A percentile compares a stretch with the other conserved stretches of the same genome.
These are phyloP conservation scores for Plasmopara viticola DNA, from an alignment of 352 stramenopile species.

Conservation along the genomic window DNA sequence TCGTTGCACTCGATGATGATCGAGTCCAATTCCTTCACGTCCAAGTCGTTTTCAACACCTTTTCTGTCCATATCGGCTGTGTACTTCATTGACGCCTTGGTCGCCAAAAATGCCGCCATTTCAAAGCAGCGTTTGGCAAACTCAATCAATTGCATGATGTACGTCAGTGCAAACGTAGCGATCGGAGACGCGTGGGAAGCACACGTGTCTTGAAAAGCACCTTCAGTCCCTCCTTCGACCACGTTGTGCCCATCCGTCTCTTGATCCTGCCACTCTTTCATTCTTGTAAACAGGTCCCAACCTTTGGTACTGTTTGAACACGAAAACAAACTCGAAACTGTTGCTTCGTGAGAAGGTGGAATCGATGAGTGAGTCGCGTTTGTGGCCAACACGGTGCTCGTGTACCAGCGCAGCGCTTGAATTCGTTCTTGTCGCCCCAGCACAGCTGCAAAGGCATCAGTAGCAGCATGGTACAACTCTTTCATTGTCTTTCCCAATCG, in stretches of 20 bases:
- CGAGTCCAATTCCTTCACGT: slow-evolving; percentile 26
- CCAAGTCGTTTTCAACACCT: slow-evolving; percentile 6
- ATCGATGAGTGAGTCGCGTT: background rate
- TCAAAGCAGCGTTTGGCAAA: slow-evolving; percentile 56
- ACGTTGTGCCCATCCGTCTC: slow-evolving; percentile 4
- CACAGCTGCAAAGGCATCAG: slow-evolving; percentile 49
- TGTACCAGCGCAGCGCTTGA: slow-evolving; percentile 32
- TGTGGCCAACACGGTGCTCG: slow-evolving; percentile 5
- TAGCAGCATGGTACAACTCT: slow-evolving; percentile 57
- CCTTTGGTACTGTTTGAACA: slow-evolving; percentile 39
- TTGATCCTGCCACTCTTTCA: slow-evolving; percentile 47
- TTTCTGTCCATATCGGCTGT: slow-evolving; percentile 12
- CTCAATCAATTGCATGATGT: slow-evolving; percentile 52
- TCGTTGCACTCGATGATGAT: slow-evolving; percentile 59
- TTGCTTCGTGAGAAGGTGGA: too few relatives aligned
- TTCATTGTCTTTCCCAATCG: slow-evolving; percentile 62
- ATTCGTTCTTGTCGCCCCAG: slow-evolving; percentile 40
- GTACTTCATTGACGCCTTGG: slow-evolving; percentile 11
- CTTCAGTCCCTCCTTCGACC: slow-evolving; percentile 6
- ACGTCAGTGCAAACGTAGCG: slow-evolving; percentile 37
- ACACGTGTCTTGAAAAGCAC: background rate
- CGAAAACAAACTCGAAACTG: slow-evolving; percentile 8
- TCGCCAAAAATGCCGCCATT: slow-evolving; percentile 47
- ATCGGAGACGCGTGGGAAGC: slow-evolving; percentile 23
- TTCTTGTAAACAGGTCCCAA: slow-evolving; percentile 44